Conservation (phyloP, 176 grass and related monocot genomes). For the Poa annua region DNA sequence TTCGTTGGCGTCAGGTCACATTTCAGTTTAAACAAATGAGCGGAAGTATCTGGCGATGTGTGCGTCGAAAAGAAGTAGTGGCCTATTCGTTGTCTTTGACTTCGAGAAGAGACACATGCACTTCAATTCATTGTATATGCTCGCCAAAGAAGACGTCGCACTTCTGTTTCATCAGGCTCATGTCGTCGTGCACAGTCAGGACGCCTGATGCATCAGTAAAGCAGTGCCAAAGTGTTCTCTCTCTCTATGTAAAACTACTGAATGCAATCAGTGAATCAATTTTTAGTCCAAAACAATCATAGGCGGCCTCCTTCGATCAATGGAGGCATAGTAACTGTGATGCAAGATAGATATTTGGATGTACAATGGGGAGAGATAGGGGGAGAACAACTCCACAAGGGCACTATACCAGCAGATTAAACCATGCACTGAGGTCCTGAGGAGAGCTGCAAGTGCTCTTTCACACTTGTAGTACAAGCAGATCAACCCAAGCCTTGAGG, state of each 20-base stretch:
- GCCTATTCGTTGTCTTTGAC: background rate
- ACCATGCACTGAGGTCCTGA: background rate
- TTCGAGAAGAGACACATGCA: background rate
- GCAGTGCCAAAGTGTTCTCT: background rate
- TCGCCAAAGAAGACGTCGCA: background rate
- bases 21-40: background rate
- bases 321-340: too few relatives aligned
- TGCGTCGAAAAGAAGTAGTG: background rate
- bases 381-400: background rate
- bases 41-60: background rate
- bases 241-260: background rate
- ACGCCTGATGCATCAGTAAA: background rate
- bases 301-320: background rate
- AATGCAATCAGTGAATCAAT: background rate
- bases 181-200: constrained; percentile 6
- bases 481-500: background rate
- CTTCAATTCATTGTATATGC: background rate
- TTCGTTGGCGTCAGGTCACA: background rate
- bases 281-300: constrained; percentile 38
- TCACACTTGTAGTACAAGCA: constrained; percentile 30
- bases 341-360: too few relatives aligned
- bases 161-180: background rate
- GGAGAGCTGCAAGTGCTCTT: constrained; percentile 6
- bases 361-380: too few relatives aligned
- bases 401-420: constrained; percentile 5